Evolutionary conservation across 2,329 filamentous ascomycete species (phyloP).

Genomic region (Microsporum canis): DNA sequence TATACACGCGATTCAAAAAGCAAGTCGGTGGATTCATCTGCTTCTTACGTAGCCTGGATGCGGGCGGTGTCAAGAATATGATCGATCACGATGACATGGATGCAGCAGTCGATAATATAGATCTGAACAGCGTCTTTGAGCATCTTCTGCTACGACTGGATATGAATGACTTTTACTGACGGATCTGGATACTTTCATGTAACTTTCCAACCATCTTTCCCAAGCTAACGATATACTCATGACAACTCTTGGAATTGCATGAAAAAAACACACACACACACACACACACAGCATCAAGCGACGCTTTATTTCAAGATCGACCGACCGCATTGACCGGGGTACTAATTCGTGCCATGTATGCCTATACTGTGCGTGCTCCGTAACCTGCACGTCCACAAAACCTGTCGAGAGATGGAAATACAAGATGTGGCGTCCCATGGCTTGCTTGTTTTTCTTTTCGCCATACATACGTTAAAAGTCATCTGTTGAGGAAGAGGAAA

Average conservation of each 20-base stretch:
- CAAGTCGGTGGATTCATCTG: slow-evolving; percentile 63
- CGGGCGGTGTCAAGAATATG: slow-evolving; percentile 10
- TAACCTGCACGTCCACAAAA: background rate
- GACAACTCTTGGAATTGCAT: background rate
- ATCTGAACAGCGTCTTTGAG: slow-evolving; percentile 51
- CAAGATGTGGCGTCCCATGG: background rate
- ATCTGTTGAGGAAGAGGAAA: background rate
- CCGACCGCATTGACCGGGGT: background rate
- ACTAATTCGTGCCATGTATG: slow-evolving; percentile 3
- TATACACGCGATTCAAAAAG: slow-evolving; percentile 58
- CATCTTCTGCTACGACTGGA: slow-evolving; percentile 59
- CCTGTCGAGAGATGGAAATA: background rate
- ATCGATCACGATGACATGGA: slow-evolving; percentile 20
- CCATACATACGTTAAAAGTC: background rate
- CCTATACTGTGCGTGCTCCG: background rate
- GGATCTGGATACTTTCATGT: background rate
- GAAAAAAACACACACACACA: background rate
- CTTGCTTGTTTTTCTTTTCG: background rate
- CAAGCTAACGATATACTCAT: background rate
- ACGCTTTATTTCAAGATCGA: background rate
- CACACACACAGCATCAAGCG: background rate
- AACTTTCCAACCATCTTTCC: background rate
- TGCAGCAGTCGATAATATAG: slow-evolving; percentile 21
- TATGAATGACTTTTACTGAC: slow-evolving; percentile 55
- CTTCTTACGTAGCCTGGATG: slow-evolving; percentile 55